These are phyloP conservation scores for Tubosaeta brunneosetosa DNA, from an alignment of 768 basidiomycete genomes.

Conservation along the genomic window DNA sequence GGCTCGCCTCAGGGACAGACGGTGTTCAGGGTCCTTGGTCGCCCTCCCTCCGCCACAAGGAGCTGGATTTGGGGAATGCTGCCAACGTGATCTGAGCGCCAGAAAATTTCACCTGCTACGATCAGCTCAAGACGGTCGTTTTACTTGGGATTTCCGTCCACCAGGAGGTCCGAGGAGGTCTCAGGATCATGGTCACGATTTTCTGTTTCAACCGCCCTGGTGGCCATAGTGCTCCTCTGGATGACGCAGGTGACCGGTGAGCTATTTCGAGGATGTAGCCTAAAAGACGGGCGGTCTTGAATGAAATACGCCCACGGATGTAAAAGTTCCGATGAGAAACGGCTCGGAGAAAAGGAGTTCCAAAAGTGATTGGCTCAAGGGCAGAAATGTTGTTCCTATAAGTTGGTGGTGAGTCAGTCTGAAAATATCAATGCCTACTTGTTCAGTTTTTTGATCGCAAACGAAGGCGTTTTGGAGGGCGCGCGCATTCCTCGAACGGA, in stretches of 20 bases:
- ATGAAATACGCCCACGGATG: slow-evolving; percentile 1
- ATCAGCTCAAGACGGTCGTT: slow-evolving; percentile 5
- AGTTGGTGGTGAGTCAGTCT: slow-evolving; percentile 6
- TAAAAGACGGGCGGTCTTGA: slow-evolving; percentile 4
- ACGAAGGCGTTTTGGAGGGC: slow-evolving; percentile 5
- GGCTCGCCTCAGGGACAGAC: slow-evolving; percentile 13
- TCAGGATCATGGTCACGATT: not conserved
- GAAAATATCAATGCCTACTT: slow-evolving; percentile 3
- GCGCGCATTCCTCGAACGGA: slow-evolving; percentile 4
- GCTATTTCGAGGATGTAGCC: slow-evolving; percentile 7
- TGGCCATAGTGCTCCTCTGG: slow-evolving; percentile 4
- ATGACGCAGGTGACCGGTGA: slow-evolving; percentile 16
- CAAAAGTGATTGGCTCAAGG: slow-evolving; percentile 5
- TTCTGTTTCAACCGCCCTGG: slow-evolving; percentile 9
- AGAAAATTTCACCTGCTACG: slow-evolving; percentile 9
- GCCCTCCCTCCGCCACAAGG: slow-evolving; percentile 13
- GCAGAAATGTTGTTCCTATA: slow-evolving; percentile 24
- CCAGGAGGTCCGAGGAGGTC: slow-evolving; percentile 24
- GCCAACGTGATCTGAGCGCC: slow-evolving; percentile 17
- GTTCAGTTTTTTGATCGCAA: slow-evolving; percentile 6
- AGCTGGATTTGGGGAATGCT: slow-evolving; percentile 8
- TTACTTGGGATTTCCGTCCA: slow-evolving; percentile 10
- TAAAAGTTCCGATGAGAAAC: slow-evolving; percentile 26
- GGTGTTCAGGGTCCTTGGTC: slow-evolving; percentile 24
- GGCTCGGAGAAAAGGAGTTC: slow-evolving; percentile 9